Base-by-base conservation (phyloP, 352 stramenopile species). In the Pythium brassicae region DNA sequence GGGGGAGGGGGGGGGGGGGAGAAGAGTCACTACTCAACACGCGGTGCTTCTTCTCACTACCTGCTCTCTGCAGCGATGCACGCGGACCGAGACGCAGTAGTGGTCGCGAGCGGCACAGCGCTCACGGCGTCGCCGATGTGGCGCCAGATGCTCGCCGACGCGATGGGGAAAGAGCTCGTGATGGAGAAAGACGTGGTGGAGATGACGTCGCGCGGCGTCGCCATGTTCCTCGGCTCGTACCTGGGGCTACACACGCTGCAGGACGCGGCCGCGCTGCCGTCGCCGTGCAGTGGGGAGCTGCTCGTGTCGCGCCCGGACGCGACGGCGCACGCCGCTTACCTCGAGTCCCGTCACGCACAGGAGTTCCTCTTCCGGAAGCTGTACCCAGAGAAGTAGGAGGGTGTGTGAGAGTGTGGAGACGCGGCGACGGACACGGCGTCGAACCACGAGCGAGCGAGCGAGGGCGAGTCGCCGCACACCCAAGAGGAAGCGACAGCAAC, bases 131-230 rank as follows among this genome's bases (percentile, higher is more conserved):
- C 89, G n/a, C 49, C 51, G 17, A 66, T 89, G 17, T 96, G 87
- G 87, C 80, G 86, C 9, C 88, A 96, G 50, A 96, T 97, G 70
- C 73, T 92, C 4, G 81, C 87, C 0, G 87, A 97, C 59, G 71
- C 63, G 9, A 70, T 96, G 25, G 86, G 83, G 6, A 84, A 79
- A 43, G 72, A 87, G 42, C 59, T 97, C 23, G 69, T 82, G 35
- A 63, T 90, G 20, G 79, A 94, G 49, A 82, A 66, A 12, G 68
- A 64, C 19, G 72, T 70, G 22, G 77, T 56, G 1, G 88, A 97
- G 63, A 87, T 83, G 2, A 96, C 89, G 20, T 96, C 87, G 9
- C 83, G 85, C 27, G 89, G 89, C 39, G 74, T 95, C 35, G 87
- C 86, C 0, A 65, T 94, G 50, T 71, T 93, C 23, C 53, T 91